These are phyloP conservation scores for Pelagophyceae sp. DNA, from an alignment of 352 stramenopile genomes.

Conservation along the genomic window DNA sequence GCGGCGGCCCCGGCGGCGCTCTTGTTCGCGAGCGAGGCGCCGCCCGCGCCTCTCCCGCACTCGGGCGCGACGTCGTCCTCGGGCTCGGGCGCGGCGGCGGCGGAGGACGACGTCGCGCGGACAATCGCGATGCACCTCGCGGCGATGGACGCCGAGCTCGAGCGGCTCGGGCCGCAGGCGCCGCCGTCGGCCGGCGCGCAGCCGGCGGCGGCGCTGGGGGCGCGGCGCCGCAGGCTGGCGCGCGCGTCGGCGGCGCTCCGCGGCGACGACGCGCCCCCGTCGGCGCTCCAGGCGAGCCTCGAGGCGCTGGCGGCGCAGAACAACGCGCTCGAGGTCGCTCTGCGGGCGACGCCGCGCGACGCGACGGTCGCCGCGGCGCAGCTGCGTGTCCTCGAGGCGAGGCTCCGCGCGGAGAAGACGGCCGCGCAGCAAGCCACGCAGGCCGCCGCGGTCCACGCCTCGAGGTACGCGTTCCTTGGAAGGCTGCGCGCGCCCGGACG, in stretches of 20 bases:
- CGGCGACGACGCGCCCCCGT: neutral
- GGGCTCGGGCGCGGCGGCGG: too few relatives aligned
- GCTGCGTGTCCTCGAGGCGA: slow-evolving; percentile 4
- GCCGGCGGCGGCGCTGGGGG: neutral
- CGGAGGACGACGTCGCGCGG: neutral
- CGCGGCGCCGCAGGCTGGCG: neutral
- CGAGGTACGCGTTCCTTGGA: too few relatives aligned
- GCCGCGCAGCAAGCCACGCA: neutral
- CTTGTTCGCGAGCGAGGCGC: too few relatives aligned
- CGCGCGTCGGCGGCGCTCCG: neutral
- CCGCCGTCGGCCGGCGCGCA: neutral
- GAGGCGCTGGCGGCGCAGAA: slow-evolving; percentile 4
- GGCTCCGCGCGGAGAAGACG: neutral
- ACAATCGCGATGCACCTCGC: neutral
- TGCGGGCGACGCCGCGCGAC: slow-evolving; percentile 10
- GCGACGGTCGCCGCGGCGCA: slow-evolving; percentile 1
- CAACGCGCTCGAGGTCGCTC: neutral
- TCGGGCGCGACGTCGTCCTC: too few relatives aligned
- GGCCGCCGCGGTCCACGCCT: too few relatives aligned
- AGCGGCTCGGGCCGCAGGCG: neutral
- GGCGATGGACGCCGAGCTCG: neutral
- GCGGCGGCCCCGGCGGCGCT: too few relatives aligned
- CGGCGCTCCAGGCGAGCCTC: neutral
- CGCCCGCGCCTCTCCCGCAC: too few relatives aligned
- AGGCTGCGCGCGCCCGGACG: too few relatives aligned